Percentiles rank a stretch among this genome's conserved stretches.
These are phyloP conservation scores for Brassica hybrid DNA, from an alignment of 441 rosid genomes.

Conservation along the genomic window DNA sequence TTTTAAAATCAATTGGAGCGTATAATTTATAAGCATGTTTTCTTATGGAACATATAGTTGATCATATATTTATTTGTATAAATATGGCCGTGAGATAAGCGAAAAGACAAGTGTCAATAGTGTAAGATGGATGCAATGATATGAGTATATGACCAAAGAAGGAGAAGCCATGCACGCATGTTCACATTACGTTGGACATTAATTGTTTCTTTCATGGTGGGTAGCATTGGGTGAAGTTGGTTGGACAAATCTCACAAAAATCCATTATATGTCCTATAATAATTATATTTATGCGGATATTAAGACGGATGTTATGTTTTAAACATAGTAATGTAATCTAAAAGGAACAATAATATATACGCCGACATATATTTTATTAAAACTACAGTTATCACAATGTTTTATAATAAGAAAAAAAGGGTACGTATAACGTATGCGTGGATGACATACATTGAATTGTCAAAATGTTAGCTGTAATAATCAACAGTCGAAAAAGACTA, in stretches of 20 bases:
- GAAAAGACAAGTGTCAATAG: conserved; percentile 23
- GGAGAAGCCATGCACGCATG: conserved; percentile 40
- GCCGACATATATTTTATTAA: conserved; percentile 37
- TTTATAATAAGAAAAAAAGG: conserved; percentile 2
- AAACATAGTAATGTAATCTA: conserved; percentile 36
- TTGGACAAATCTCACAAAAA: conserved; percentile 58
- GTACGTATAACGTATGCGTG: conserved; percentile 16
- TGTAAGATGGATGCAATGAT: conserved; percentile 9
- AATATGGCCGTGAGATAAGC: conserved; percentile 16
- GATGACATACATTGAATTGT: conserved; percentile 54
- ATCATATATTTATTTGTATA: conserved; percentile 11
- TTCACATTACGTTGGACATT: conserved; percentile 45
- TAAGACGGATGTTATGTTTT: conserved; percentile 28
- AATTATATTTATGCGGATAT: conserved; percentile 38
- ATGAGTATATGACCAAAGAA: conserved; percentile 13
- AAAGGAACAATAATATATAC: conserved; percentile 42
- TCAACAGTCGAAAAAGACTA: conserved; percentile 50
- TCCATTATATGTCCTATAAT: conserved; percentile 30
- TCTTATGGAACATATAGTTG: background rate
- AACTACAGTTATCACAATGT: conserved; percentile 10
- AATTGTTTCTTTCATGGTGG: conserved; percentile 63
- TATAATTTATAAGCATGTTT: background rate
- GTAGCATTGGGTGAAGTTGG: conserved; percentile 97
- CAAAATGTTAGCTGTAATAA: conserved; percentile 86
- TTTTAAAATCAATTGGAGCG: background rate